Evolutionary conservation across 1,139 yeast genomes (phyloP).

Genomic region (Lodderomyces orthopsilosis): DNA sequence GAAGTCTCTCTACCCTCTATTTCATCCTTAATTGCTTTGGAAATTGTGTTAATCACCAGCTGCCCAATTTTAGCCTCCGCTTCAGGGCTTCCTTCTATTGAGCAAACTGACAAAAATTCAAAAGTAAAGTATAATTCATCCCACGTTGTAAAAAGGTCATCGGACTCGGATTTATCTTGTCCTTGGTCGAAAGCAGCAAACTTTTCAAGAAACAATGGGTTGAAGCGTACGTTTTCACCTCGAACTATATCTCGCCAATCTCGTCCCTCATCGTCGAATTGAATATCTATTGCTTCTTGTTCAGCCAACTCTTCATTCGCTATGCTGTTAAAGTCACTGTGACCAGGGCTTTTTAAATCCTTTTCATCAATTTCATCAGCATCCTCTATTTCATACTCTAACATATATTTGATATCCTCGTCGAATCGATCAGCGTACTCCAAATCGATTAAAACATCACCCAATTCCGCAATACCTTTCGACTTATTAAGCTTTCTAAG

Average conservation of each 20-base stretch:
- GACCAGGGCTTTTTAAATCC: neutral
- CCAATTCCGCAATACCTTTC: slow-evolving; percentile 39
- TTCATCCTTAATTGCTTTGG: slow-evolving; percentile 48
- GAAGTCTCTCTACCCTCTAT: slow-evolving; percentile 13
- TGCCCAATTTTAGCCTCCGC: slow-evolving; percentile 36
- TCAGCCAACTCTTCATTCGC: slow-evolving; percentile 1
- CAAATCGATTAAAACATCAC: slow-evolving; percentile 53
- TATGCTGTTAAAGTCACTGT: neutral
- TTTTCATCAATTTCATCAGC: slow-evolving; percentile 5
- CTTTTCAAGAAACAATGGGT: slow-evolving; percentile 19
- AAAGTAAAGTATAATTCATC: slow-evolving; percentile 28
- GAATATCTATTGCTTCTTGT: slow-evolving; percentile 21
- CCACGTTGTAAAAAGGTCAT: slow-evolving; percentile 32
- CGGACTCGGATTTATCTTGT: slow-evolving; percentile 21
- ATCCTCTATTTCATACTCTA: slow-evolving; percentile 39
- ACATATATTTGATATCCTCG: slow-evolving; percentile 70
- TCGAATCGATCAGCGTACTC: slow-evolving; percentile 69
- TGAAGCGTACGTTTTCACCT: slow-evolving; percentile 41
- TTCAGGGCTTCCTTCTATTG: slow-evolving; percentile 26
- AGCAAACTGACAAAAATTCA: slow-evolving; percentile 23
- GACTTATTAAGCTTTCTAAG: slow-evolving; percentile 22
- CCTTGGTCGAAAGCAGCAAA: slow-evolving; percentile 18
- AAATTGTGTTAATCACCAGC: slow-evolving; percentile 46
- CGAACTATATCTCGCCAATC: slow-evolving; percentile 74
- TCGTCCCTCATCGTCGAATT: slow-evolving; percentile 56